Conservation (phyloP, 2,329 filamentous ascomycete species). For the Venturia oleaginea region DNA sequence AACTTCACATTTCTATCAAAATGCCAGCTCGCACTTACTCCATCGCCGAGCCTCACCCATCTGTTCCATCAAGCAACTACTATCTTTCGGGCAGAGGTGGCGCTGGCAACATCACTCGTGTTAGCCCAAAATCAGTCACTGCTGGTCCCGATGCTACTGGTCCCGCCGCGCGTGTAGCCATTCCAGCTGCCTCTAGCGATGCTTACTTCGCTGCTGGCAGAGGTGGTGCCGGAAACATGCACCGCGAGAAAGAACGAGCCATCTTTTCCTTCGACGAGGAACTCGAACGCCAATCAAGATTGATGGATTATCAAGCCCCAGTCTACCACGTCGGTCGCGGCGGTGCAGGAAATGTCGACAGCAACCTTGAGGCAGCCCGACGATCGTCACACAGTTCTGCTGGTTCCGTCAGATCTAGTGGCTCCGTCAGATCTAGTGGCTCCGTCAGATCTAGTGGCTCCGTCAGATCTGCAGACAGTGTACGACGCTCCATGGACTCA, state of each 20-base stretch:
- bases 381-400: constrained; percentile 7
- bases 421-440: background rate
- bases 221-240: constrained; percentile 58
- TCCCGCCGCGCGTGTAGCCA: constrained; percentile 40
- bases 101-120: constrained; percentile 48
- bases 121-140: constrained; percentile 47
- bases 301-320: constrained; percentile 46
- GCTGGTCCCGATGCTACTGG: constrained; percentile 34
- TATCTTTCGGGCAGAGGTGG: constrained; percentile 48
- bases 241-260: constrained; percentile 43
- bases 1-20: constrained; percentile 5
- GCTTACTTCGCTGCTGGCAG: constrained; percentile 56
- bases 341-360: constrained; percentile 47
- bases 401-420: background rate
- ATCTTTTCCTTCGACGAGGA: constrained; percentile 64
- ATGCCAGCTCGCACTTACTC: constrained; percentile 33
- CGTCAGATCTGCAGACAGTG: constrained; percentile 18
- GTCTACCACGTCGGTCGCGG: constrained; percentile 57
- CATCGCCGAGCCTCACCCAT: constrained; percentile 54
- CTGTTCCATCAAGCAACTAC: constrained; percentile 42
- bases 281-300: constrained; percentile 47
- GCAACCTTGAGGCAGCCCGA: constrained; percentile 27
- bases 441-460: too few relatives aligned
- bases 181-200: constrained; percentile 36
- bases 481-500: constrained; percentile 26